Base-by-base conservation (phyloP, 768 basidiomycete species). In the Suillus hirtellus region DNA sequence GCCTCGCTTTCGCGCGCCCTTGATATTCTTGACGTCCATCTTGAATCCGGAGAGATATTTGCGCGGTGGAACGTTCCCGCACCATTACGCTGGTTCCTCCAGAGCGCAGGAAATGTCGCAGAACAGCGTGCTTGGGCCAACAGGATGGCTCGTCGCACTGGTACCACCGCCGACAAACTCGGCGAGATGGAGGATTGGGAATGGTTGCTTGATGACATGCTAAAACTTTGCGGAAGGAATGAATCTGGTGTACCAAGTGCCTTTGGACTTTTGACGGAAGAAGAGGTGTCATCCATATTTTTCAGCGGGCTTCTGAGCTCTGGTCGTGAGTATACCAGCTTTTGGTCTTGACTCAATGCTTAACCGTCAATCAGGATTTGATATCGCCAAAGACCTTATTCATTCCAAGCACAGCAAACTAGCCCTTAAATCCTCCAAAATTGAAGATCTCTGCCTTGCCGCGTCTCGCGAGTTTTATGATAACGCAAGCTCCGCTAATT, bases 391-490 rank as follows among this genome's bases (percentile, higher is more conserved):
- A 69, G 76, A 77, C 40, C 74, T 95, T 69, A 74, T 95, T 52
- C 79, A 78, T 14, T 75, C 84, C 15, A 77, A 78, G 31, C 80
- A 78, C 38, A 67, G 69, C 4, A 81, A 83, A 34, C 68, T 88
- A 1, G 78, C 78, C 0, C 76, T 96, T 19, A 77, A 80, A 35
- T 67, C 79, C 31, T 73, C 78, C 27, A 75, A 76, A 4, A 75
- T 92, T 5, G 95, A 98, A 74, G 85, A 89, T 38, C 85, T 96
- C 14, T 95, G 93, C 67, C 77, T 99, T 21, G 73, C 86, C 1
- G 87, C 87, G 49, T 94, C 93, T 3, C 84, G 86, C 54, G 97
- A 99, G 77, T 87, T 97, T 65, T 99, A 99, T 75, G 95, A 98
- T 72, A 98, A 98, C 69, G 92, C 97, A 2, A 88, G 83, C 66